phyloP scores from a whole-genome alignment of 1,139 yeast species.

The Debaryomyces sp. region DNA sequence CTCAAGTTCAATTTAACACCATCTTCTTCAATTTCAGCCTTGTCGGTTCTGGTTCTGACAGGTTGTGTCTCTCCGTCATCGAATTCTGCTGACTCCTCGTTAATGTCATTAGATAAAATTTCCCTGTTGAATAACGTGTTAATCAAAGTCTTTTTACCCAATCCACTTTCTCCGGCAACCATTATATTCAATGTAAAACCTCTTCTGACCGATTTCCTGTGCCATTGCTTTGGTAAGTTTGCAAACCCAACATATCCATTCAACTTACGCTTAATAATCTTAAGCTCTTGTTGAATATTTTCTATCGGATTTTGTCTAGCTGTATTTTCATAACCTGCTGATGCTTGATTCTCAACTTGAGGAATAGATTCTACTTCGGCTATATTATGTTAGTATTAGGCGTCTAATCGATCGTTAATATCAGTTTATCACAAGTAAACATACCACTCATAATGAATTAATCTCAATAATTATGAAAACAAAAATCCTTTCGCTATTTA shows the following conservation, averaged over 20 bases:
- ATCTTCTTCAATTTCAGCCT: slow-evolving; percentile 84
- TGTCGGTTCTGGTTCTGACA: slow-evolving; percentile 68
- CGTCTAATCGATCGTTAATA: not conserved
- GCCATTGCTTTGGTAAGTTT: slow-evolving; percentile 98
- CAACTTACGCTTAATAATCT: slow-evolving; percentile 77
- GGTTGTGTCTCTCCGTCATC: slow-evolving; percentile 18
- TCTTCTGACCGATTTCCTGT: slow-evolving; percentile 87
- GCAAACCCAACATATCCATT: slow-evolving; percentile 97
- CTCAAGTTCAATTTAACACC: slow-evolving; percentile 87
- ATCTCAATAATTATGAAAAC: slow-evolving; percentile 1
- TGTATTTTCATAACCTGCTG: slow-evolving; percentile 7
- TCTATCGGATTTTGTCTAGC: slow-evolving; percentile 2
- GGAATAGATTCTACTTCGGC: slow-evolving; percentile 13
- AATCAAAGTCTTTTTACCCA: slow-evolving; percentile 91
- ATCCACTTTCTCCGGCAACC: slow-evolving; percentile 90
- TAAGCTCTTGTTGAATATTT: slow-evolving; percentile 39
- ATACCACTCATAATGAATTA: slow-evolving; percentile 8
- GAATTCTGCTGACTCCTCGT: slow-evolving; percentile 18
- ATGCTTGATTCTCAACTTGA: slow-evolving; percentile 8
- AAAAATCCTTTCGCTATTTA: not conserved
- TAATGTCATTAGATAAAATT: slow-evolving; percentile 40
- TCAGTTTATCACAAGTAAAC: not conserved
- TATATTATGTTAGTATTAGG: slow-evolving; percentile 6
- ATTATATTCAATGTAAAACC: slow-evolving; percentile 91
- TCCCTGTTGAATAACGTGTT: slow-evolving; percentile 88